A percentile compares a stretch with the other conserved stretches of the same genome.
These are phyloP conservation scores for Tricholomella constricta DNA, from an alignment of 768 basidiomycete species.

Conservation along the genomic window DNA sequence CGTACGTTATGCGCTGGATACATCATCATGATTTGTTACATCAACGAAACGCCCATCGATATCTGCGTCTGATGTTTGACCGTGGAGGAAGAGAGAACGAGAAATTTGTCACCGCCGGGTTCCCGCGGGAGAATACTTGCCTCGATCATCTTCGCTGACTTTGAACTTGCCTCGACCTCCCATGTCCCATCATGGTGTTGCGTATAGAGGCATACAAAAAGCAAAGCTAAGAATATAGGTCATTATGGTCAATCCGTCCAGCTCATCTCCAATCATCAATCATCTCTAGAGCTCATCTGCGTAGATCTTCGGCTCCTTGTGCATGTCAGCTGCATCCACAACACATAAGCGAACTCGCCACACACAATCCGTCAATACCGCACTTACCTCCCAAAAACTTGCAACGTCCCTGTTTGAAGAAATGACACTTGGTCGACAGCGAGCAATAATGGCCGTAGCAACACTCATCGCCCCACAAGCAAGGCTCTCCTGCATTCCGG, in stretches of 20 bases:
- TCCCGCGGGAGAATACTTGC: constrained; percentile 29
- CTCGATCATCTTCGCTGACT: constrained; percentile 37
- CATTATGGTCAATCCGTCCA: neutral
- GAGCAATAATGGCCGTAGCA: constrained; percentile 58
- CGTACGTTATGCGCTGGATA: constrained; percentile 8
- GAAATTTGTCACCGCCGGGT: constrained; percentile 24
- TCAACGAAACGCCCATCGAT: constrained; percentile 16
- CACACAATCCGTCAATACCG: neutral
- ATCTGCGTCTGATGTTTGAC: constrained; percentile 11
- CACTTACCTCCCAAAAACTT: constrained; percentile 61
- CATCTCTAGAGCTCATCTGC: constrained; percentile 1
- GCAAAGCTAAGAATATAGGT: neutral
- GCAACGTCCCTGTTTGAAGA: constrained; percentile 56
- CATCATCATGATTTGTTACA: constrained; percentile 16
- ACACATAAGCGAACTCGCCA: constrained; percentile 20
- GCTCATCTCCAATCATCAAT: neutral
- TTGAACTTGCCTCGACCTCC: constrained; percentile 20
- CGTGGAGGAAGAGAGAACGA: neutral
- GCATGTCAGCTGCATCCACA: constrained; percentile 38
- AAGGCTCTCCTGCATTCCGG: constrained; percentile 47
- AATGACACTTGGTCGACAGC: constrained; percentile 42
- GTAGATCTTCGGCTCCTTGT: constrained; percentile 34
- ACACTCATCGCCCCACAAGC: constrained; percentile 62
- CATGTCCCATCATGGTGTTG: neutral
- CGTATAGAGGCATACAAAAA: neutral